phyloP scores from a whole-genome alignment of 2,329 filamentous ascomycete species.

The Dactylellina cionopaga region DNA sequence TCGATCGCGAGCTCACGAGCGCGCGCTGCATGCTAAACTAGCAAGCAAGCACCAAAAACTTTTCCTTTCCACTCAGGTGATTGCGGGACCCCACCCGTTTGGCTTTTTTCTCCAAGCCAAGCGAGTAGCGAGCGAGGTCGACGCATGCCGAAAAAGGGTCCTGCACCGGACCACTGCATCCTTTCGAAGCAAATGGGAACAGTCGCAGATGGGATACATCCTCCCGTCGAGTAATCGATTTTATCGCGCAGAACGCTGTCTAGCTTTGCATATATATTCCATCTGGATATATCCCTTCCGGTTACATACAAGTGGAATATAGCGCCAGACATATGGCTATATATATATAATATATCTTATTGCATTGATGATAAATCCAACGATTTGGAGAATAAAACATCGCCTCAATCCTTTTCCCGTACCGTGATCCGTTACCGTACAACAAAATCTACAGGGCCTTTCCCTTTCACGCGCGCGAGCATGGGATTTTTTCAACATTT shows the following conservation, averaged over 20 bases:
- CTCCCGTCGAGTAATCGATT: no score
- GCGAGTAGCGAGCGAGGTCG: constrained; percentile 49
- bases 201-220: no score
- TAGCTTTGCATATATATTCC: not conserved
- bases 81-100: constrained; percentile 50
- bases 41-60: constrained; percentile 19
- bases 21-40: constrained; percentile 20
- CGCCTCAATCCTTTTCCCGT: not conserved
- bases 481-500: constrained; percentile 1
- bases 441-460: not conserved
- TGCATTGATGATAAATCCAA: constrained; percentile 26
- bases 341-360: not conserved
- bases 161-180: no score
- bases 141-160: constrained; percentile 26
- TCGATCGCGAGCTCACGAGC: constrained; percentile 47
- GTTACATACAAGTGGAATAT: no score
- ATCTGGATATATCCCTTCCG: not conserved
- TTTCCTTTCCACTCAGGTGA: constrained; percentile 27
- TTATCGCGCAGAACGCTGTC: not conserved
- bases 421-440: constrained; percentile 1
- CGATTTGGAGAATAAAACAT: not conserved
- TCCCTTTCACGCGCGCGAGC: constrained; percentile 16
- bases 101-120: constrained; percentile 49
- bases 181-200: no score
- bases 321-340: not conserved